Evolutionary conservation across 1,284 basidiomycete genomes (phyloP), one percentile per base, ranked within the genome.

Genomic region (Ceratobasidium sp.): DNA sequence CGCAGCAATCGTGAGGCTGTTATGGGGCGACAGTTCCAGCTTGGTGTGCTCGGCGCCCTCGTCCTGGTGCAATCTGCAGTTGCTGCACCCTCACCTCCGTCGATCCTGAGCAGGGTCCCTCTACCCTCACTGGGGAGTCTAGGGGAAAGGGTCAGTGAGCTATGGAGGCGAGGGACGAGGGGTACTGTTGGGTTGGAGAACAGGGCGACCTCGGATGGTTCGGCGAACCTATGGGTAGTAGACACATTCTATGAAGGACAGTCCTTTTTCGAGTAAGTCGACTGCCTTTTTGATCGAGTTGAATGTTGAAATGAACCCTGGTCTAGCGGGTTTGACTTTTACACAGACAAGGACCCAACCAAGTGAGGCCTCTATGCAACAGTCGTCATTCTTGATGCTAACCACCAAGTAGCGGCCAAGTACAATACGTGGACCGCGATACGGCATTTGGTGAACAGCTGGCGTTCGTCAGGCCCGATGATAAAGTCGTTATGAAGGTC

Each of bases 351-450:
- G n/a, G 71, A 73, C 14, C 71, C 71, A 11, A 73, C 71, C 58
- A 73, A 73, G 71, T 73, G 48, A 63, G 71, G 16, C 37, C 19
- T 37, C 22, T 13, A 22, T 29, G 31, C 29, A 31, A n/a, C n/a
- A 16, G 22, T 27, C 27, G 34, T 37, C 19, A 41, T 27, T 27
- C 22, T 16, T 8, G 19, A 34, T 41, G 14, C 48, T 73, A 27
- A 62, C 34, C 34, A 19, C 31, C n/a, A 41, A 9, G 46, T 0
- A 81, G 86, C 74, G 92, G 91, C 27, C 81, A 81, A 46, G 91
- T 92, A 51, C 83, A 86, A 59, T 93, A 88, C 80, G 76, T 78
- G 16, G 66, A 75, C 54, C 54, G 62, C 14, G 71, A 76, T 41
- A 71, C 63, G 14, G 77, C 76, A 13, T 74, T 77, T 37, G 34